Conservation (phyloP, 169 alveolate genomes). For the Cryptosporidium muris region DNA sequence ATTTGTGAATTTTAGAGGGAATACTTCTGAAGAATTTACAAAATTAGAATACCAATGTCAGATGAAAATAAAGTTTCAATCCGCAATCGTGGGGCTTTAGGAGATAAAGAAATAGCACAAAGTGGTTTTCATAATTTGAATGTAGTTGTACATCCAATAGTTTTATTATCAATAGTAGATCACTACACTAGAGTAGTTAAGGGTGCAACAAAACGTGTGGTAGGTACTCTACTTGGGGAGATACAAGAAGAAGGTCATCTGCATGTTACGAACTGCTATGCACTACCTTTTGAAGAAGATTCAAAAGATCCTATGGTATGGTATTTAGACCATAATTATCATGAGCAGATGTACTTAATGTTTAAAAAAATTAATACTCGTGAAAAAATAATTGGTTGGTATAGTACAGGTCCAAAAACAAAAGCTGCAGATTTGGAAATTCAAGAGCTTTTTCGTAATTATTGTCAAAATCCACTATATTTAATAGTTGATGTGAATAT, state of each 20-base stretch:
- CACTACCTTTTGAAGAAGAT: constrained; percentile 99
- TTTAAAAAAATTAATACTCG: constrained; percentile 93
- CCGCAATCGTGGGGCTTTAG: neutral
- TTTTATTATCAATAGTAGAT: constrained; percentile 97
- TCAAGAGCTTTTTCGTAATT: constrained; percentile 94
- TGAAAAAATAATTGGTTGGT: constrained; percentile 99
- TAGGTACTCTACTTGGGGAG: constrained; percentile 99
- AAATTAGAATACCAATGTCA: too few relatives aligned
- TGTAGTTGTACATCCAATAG: constrained; percentile 96
- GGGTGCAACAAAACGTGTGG: constrained; percentile 94
- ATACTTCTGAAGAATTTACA: too few relatives aligned
- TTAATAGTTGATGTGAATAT: constrained; percentile 87
- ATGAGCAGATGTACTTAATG: constrained; percentile 96
- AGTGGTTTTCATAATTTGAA: constrained; percentile 18
- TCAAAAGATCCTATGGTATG: constrained; percentile 96
- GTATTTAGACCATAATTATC: constrained; percentile 97
- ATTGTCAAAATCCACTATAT: constrained; percentile 94
- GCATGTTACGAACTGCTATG: constrained; percentile 97
- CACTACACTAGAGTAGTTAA: constrained; percentile 97
- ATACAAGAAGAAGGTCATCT: constrained; percentile 83
- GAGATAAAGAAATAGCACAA: neutral
- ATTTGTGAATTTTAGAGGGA: too few relatives aligned
- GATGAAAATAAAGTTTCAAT: too few relatives aligned
- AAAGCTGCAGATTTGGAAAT: constrained; percentile 96
- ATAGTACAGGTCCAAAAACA: constrained; percentile 97